These are phyloP conservation scores for Trichosporon asahii DNA, from an alignment of 1,284 basidiomycete genomes.

Conservation along the genomic window DNA sequence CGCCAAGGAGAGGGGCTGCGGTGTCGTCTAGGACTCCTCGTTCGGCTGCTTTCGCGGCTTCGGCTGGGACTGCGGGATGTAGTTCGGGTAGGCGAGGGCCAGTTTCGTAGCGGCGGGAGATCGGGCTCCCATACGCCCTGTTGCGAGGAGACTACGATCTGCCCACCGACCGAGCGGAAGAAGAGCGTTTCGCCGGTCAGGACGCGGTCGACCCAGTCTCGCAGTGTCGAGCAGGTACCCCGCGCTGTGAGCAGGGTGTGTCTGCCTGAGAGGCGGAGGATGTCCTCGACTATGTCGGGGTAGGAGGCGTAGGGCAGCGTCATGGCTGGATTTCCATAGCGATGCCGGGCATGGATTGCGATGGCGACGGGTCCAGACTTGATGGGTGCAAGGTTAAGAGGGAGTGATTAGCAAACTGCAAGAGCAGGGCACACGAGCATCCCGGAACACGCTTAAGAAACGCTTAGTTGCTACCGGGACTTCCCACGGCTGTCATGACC, in stretches of 20 bases:
- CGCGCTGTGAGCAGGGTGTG: not conserved
- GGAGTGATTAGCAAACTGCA: too few species aligned
- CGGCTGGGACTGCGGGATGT: not conserved
- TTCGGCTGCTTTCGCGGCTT: not conserved
- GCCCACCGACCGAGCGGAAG: not conserved
- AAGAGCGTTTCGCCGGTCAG: not conserved
- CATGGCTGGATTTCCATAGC: not conserved
- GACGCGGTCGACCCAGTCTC: not conserved
- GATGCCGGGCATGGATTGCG: not conserved
- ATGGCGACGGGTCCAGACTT: not conserved
- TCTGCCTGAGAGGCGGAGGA: not conserved
- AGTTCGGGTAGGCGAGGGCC: not conserved
- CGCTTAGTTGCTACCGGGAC: not conserved
- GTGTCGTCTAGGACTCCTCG: not conserved
- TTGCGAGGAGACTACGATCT: not conserved
- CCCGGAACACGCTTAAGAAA: not conserved
- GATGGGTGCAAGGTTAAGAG: not conserved
- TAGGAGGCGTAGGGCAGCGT: not conserved
- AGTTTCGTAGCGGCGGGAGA: not conserved
- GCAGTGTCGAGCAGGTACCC: not conserved
- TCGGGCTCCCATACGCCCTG: not conserved
- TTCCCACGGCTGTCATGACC: not conserved
- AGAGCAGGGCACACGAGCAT: not conserved
- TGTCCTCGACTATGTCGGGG: not conserved
- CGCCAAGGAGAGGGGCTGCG: not conserved